A percentile compares a stretch with the other conserved stretches of the same genome.
phyloP scores from a whole-genome alignment of 108 stramenopile species.

The Skeletonema menzelii region DNA sequence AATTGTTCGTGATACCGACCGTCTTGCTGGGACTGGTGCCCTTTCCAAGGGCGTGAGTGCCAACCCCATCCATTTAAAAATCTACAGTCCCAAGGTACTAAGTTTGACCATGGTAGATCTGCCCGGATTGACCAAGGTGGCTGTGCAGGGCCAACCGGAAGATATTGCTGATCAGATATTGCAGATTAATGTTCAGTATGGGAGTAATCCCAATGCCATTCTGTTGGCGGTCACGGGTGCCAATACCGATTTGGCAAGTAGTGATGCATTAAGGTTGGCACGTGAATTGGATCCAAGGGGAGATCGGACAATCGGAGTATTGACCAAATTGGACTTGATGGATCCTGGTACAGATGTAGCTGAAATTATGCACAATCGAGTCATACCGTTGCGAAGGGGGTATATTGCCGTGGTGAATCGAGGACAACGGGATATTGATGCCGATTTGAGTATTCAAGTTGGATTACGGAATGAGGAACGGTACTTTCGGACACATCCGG shows the following conservation, averaged over 20 bases:
- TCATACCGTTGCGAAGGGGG: constrained; percentile 91
- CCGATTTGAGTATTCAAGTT: constrained; percentile 84
- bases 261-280: constrained; percentile 96
- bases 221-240: constrained; percentile 96
- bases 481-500: constrained; percentile 92
- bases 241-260: constrained; percentile 97
- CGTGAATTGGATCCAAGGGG: constrained; percentile 89
- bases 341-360: constrained; percentile 97
- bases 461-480: constrained; percentile 87
- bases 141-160: constrained; percentile 95
- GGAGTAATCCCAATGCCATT: constrained; percentile 94
- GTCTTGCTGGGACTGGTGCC: constrained; percentile 75
- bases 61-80: constrained; percentile 93
- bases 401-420: constrained; percentile 97
- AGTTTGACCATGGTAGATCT: constrained; percentile 98
- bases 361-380: constrained; percentile 88
- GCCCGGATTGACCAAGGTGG: constrained; percentile 95
- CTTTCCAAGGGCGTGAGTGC: constrained; percentile 89
- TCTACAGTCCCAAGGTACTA: constrained; percentile 93
- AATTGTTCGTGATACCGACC: constrained; percentile 93
- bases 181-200: constrained; percentile 91
- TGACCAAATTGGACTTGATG: constrained; percentile 99
- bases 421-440: constrained; percentile 94
- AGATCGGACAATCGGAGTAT: constrained; percentile 96
- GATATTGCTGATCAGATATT: constrained; percentile 93